phyloP scores from a whole-genome alignment of 192 early-diverging fungal species.

The Hyaloraphidium curvatum region DNA sequence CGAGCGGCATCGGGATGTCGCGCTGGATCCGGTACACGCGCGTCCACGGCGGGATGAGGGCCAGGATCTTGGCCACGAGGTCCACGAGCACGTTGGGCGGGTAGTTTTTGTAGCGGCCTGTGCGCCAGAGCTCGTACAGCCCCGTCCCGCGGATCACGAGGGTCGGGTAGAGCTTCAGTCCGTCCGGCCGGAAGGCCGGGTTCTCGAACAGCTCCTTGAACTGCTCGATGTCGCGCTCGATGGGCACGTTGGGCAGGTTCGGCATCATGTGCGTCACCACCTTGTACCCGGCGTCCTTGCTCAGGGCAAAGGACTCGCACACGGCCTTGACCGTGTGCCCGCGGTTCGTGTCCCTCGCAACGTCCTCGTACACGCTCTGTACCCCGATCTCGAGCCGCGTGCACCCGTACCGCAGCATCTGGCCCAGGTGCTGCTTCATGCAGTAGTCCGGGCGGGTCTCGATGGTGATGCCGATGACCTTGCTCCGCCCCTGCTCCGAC shows the following conservation, averaged over 20 bases:
- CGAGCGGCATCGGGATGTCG: slow-evolving; percentile 99
- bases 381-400: slow-evolving; percentile 96
- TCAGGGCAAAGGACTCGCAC: slow-evolving; percentile 90
- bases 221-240: slow-evolving; percentile 98
- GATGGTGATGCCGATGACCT: slow-evolving; percentile 98
- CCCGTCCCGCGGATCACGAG: slow-evolving; percentile 97
- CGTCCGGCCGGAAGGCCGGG: slow-evolving; percentile 94
- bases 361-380: slow-evolving; percentile 98
- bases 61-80: slow-evolving; percentile 82
- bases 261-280: slow-evolving; percentile 99
- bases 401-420: slow-evolving; percentile 98
- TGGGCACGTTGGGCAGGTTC: slow-evolving; percentile 96
- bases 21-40: slow-evolving; percentile 8
- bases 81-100: slow-evolving; percentile 90
- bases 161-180: slow-evolving; percentile 95
- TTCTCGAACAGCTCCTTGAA: slow-evolving; percentile 95
- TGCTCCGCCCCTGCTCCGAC: slow-evolving; percentile 89
- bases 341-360: slow-evolving; percentile 92
- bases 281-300: slow-evolving; percentile 97
- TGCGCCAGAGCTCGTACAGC: slow-evolving; percentile 97
- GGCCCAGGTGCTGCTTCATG: slow-evolving; percentile 84
- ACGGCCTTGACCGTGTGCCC: slow-evolving; percentile 98
- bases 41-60: slow-evolving; percentile 89
- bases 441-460: slow-evolving; percentile 98
- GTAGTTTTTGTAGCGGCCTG: slow-evolving; percentile 94